Base-by-base conservation (phyloP, 352 stramenopile genomes). In the Phytophthora colocasiae region DNA sequence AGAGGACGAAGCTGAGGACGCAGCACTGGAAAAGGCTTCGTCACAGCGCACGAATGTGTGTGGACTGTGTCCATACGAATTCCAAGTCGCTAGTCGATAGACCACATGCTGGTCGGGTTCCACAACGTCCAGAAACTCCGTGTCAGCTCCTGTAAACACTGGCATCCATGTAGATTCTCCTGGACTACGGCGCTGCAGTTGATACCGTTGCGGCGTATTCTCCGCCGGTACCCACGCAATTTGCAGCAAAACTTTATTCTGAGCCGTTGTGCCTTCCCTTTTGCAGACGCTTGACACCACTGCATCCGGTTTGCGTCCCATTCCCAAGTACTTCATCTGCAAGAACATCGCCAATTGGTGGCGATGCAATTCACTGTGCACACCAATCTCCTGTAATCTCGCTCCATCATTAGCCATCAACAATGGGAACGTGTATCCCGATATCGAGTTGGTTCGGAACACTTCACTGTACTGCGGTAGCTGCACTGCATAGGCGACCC, bases 401-500 rank as follows among this genome's bases (percentile, higher is more conserved):
- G 63, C 71, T 58, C 85, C 87, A 32, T 96, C 86, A 22, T 92
- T 86, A 22, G 90, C 85, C 87, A 96, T 96, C 19, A 96, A 69
- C 56, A 96, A 62, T 26, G 87, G 87, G 59, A 96, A 96, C 26
- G 85, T 96, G 59, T 96, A 96, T 2, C 87, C 87, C 1, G 85
- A 94, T 48, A 96, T 92, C 9, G 84, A 96, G 63, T 96, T 77
- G 19, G 79, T 58, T 36, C 81, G 84, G 59, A 96, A 93, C 15
- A 91, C 69, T 0, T 90, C 81, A 22, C 78, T 79, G 71, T 96
- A 96, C 71, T 96, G 87, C 5, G 87, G 87, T 9, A 96, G 50
- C 46, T 96, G 87, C 12, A 93, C 87, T 10, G 84, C 79, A 64
- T 87, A 93, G 11, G 83, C 70, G 24, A 96, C 78, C 87, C 87